These are phyloP conservation scores for Rhizoctonia solani DNA, from an alignment of 1,284 basidiomycete genomes.

Conservation along the genomic window DNA sequence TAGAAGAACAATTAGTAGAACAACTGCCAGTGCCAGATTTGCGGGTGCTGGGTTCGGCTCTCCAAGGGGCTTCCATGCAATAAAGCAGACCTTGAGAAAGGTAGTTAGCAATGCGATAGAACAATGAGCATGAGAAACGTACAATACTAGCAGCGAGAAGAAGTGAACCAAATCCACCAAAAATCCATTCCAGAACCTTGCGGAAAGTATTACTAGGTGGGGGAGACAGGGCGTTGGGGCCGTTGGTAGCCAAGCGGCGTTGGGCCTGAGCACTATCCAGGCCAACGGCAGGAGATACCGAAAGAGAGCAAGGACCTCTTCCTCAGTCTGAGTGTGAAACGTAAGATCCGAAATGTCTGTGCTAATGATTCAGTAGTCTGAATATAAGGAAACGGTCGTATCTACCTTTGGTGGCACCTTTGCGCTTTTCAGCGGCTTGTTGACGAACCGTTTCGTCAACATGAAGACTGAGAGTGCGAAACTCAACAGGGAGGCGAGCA, in stretches of 20 bases:
- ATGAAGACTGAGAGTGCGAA: conserved; percentile 38
- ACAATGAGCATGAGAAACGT: conserved; percentile 50
- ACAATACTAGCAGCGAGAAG: conserved; percentile 56
- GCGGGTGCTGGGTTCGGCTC: conserved; percentile 49
- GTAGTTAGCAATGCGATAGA: conserved; percentile 17
- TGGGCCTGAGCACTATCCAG: conserved; percentile 56
- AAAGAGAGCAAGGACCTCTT: conserved; percentile 57
- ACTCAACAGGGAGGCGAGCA: conserved; percentile 39
- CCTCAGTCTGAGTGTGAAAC: conserved; percentile 56
- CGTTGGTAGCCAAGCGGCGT: conserved; percentile 50
- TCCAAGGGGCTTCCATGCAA: conserved; percentile 51
- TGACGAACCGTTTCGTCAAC: conserved; percentile 33
- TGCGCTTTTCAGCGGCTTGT: conserved; percentile 21
- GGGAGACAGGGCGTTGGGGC: conserved; percentile 49
- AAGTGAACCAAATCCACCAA: conserved; percentile 60
- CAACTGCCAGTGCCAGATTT: conserved; percentile 53
- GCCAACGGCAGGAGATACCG: conserved; percentile 53
- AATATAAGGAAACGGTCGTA: background rate
- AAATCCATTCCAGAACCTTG: conserved; percentile 51
- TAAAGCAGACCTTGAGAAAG: conserved; percentile 8
- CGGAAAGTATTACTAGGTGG: conserved; percentile 46
- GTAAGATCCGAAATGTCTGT: conserved; percentile 54
- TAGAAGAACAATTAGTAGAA: conserved; percentile 51
- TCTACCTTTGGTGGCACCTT: conserved; percentile 42
- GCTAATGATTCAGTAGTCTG: background rate